Percentiles rank a stretch among this genome's conserved stretches.
Evolutionary conservation across 176 grass and related monocot species (phyloP).

Genomic region (Cenchrus purpureus): DNA sequence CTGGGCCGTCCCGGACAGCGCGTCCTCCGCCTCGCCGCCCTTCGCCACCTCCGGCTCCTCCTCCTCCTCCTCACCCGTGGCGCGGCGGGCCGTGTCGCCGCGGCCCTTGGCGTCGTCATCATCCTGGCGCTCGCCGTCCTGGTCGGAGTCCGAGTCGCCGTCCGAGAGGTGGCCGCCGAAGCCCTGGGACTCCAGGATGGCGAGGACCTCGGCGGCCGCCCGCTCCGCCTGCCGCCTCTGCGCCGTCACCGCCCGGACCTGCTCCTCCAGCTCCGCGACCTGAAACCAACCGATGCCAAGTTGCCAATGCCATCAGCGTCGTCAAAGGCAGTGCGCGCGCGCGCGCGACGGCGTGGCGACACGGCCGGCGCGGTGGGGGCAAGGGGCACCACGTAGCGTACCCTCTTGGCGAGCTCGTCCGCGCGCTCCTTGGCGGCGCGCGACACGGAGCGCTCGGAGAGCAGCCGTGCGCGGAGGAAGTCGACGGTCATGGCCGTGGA

Average conservation of each 20-base stretch:
- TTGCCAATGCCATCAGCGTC: background rate
- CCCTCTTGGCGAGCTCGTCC: conserved; percentile 81
- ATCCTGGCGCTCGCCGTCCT: conserved; percentile 31
- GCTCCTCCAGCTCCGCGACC: conserved; percentile 93
- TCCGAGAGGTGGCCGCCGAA: conserved; percentile 64
- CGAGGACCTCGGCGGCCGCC: conserved; percentile 62
- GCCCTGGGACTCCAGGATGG: conserved; percentile 67
- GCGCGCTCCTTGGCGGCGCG: conserved; percentile 83
- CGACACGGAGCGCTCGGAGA: conserved; percentile 91
- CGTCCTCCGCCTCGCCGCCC: conserved; percentile 46
- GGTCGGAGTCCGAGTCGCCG: conserved; percentile 58
- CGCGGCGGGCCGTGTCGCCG: background rate
- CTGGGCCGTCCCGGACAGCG: conserved; percentile 53
- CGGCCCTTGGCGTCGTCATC: background rate
- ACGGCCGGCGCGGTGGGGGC: no score
- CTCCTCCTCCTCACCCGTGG: background rate
- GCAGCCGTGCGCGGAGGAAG: conserved; percentile 91
- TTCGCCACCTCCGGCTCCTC: background rate
- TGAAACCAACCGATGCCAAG: conserved; percentile 20
- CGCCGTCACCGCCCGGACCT: conserved; percentile 67
- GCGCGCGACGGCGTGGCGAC: no score
- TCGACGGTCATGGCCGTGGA: conserved; percentile 88
- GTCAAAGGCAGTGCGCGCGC: background rate
- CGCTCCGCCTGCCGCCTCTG: conserved; percentile 81
- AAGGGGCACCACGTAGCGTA: background rate